Conservation (phyloP, 345 rosid genomes). For the Populus davidiana region DNA sequence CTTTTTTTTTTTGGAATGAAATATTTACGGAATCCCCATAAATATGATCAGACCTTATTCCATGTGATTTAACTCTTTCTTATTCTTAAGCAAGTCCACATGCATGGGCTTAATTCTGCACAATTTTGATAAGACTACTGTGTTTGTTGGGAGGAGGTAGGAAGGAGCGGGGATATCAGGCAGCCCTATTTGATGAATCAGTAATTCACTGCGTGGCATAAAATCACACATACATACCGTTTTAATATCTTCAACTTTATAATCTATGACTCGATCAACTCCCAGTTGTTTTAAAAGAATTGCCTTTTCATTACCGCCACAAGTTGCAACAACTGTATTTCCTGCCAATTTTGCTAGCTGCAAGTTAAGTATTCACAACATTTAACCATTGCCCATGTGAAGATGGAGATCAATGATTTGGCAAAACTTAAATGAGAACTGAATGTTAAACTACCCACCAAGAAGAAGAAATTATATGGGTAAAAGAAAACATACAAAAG, state of each 20-base stretch:
- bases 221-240: constrained; percentile 38
- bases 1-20: no score
- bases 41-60: no score
- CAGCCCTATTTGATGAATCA: no score
- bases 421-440: not conserved
- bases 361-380: constrained; percentile 18
- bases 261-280: constrained; percentile 85
- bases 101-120: no score
- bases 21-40: no score
- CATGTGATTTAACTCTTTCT: no score
- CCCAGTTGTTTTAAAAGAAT: constrained; percentile 72
- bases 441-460: not conserved
- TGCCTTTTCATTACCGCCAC: constrained; percentile 89
- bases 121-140: no score
- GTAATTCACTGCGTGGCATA: no score
- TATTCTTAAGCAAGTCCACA: no score
- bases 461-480: not conserved
- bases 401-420: not conserved
- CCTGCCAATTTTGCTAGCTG: constrained; percentile 96
- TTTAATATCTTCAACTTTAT: constrained; percentile 77
- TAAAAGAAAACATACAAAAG: no score
- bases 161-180: no score
- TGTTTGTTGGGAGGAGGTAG: no score
- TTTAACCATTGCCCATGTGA: constrained; percentile 1
- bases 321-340: constrained; percentile 81